A percentile compares a stretch with the other conserved stretches of the same genome.
Evolutionary conservation across 2,329 filamentous ascomycete species (phyloP).

Genomic region (Neonectria ditissima): DNA sequence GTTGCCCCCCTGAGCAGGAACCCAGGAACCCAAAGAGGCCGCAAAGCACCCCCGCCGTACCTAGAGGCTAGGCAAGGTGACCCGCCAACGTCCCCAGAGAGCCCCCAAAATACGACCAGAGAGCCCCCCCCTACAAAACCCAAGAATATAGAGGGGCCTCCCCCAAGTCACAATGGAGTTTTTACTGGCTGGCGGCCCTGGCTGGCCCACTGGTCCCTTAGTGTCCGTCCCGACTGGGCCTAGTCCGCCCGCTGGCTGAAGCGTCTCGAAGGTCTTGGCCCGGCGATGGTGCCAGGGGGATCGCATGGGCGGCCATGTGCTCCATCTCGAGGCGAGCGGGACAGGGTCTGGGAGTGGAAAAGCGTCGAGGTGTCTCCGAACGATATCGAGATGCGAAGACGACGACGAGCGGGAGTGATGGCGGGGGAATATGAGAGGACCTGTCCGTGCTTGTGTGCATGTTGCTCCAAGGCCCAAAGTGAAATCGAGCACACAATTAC

Average conservation of each 20-base stretch:
- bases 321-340: constrained; percentile 18
- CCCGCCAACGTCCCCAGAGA: constrained; percentile 2
- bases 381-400: not conserved
- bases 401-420: not conserved
- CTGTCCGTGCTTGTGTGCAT: not conserved
- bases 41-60: constrained; percentile 11
- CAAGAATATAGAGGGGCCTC: constrained; percentile 20
- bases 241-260: constrained; percentile 40
- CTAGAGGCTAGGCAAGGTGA: not conserved
- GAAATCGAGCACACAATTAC: not conserved
- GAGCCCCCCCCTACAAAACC: constrained; percentile 17
- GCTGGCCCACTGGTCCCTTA: constrained; percentile 33
- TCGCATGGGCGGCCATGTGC: constrained; percentile 35
- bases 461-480: not conserved
- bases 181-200: constrained; percentile 33
- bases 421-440: not conserved
- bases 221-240: constrained; percentile 30
- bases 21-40: constrained; percentile 4
- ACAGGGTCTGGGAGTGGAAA: constrained; percentile 12
- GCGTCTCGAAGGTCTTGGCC: constrained; percentile 36
- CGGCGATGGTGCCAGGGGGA: constrained; percentile 38
- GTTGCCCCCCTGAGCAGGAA: constrained; percentile 17
- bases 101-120: constrained; percentile 6
- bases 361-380: constrained; percentile 1
- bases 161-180: constrained; percentile 39